phyloP scores from a whole-genome alignment of 495 filamentous ascomycete genomes.

The Aspergillus sparsus region DNA sequence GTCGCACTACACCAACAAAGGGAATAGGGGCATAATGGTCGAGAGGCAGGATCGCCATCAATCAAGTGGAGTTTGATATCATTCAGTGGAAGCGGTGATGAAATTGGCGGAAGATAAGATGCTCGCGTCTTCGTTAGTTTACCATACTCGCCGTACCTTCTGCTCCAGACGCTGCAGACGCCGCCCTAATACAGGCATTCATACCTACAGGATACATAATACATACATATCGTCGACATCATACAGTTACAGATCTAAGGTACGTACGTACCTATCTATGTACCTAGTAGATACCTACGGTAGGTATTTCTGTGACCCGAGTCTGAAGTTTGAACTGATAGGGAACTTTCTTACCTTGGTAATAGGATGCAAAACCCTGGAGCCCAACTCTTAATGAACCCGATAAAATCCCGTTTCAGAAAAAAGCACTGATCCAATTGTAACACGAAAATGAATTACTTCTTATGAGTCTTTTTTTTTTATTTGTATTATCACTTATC shows the following conservation, averaged over 20 bases:
- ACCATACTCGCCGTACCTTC: not conserved
- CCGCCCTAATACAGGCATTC: conserved; percentile 2
- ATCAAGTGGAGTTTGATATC: too few species aligned
- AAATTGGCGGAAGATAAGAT: not conserved
- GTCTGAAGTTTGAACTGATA: too few species aligned
- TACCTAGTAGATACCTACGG: too few species aligned
- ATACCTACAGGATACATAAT: not conserved
- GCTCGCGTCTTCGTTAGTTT: not conserved
- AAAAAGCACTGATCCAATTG: conserved; percentile 3
- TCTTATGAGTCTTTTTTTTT: conserved; percentile 1
- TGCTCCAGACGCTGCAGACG: too few species aligned
- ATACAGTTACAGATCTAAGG: not conserved
- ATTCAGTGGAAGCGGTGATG: not conserved
- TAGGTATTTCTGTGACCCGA: too few species aligned
- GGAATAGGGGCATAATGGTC: too few species aligned
- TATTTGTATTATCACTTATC: not conserved
- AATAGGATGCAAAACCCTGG: conserved; percentile 7
- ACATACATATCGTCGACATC: not conserved
- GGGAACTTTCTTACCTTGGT: not conserved
- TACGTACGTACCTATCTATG: not conserved
- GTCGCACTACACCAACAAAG: too few species aligned
- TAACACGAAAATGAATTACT: conserved; percentile 6
- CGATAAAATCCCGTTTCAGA: not conserved
- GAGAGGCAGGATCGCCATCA: too few species aligned
- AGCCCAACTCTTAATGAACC: conserved; percentile 2